A percentile compares a stretch with the other conserved stretches of the same genome.
phyloP scores from a whole-genome alignment of 106 monocot species.

The Alisma plantagoaquatica region DNA sequence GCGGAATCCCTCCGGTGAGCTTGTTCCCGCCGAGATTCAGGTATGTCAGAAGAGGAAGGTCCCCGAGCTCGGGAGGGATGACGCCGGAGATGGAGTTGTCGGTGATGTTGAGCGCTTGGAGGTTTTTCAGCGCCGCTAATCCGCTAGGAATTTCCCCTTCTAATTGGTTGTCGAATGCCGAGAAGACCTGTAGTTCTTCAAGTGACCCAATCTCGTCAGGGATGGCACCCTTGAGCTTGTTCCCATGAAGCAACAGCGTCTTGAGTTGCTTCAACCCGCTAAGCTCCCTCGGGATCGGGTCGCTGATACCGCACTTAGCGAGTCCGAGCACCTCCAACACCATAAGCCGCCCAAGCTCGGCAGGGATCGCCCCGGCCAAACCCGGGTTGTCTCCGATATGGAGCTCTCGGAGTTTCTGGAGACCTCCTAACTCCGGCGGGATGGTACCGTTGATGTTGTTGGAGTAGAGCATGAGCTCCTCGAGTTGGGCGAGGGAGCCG shows the following conservation, averaged over 20 bases:
- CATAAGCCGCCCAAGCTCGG: constrained; percentile 31
- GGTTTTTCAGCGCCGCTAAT: constrained; percentile 21
- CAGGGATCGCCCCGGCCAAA: constrained; percentile 56
- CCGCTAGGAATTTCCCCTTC: constrained; percentile 51
- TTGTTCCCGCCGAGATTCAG: constrained; percentile 55
- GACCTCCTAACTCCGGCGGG: constrained; percentile 48
- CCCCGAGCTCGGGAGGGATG: constrained; percentile 44
- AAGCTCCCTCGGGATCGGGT: constrained; percentile 46
- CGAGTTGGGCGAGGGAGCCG: constrained; percentile 41
- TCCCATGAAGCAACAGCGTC: constrained; percentile 30
- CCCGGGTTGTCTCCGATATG: constrained; percentile 61
- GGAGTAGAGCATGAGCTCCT: constrained; percentile 53
- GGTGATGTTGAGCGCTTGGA: constrained; percentile 62
- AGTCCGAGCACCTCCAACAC: constrained; percentile 45
- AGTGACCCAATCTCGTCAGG: constrained; percentile 31
- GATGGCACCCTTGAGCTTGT: constrained; percentile 27
- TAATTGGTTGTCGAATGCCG: constrained; percentile 43
- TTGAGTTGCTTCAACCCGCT: constrained; percentile 35
- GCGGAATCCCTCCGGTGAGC: constrained; percentile 51
- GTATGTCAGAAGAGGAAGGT: constrained; percentile 33
- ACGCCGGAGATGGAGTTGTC: constrained; percentile 54
- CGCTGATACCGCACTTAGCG: constrained; percentile 49
- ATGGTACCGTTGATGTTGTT: constrained; percentile 61
- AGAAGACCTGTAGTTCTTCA: constrained; percentile 30
- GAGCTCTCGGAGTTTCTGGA: constrained; percentile 41